Evolutionary conservation across 495 filamentous ascomycete species (phyloP).

Genomic region (Lineolata rhizophorae): DNA sequence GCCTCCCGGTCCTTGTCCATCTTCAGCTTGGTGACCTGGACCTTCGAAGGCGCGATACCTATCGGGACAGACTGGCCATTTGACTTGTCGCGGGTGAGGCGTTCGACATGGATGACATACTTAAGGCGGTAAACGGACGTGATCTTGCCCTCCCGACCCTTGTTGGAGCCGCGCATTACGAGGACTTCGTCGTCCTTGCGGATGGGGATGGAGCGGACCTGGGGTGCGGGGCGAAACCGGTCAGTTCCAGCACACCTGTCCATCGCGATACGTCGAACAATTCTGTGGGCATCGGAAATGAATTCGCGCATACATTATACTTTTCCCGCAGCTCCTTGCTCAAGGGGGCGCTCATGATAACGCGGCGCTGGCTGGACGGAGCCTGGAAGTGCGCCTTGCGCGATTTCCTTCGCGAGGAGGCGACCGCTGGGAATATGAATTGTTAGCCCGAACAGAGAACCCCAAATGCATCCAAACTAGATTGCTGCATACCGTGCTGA

Average conservation of each 20-base stretch:
- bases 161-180: slow-evolving; percentile 71
- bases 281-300: background rate
- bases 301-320: slow-evolving; percentile 48
- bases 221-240: too few relatives aligned
- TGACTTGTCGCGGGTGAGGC: slow-evolving; percentile 79
- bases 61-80: slow-evolving; percentile 79
- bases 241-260: too few relatives aligned
- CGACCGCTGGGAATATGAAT: slow-evolving; percentile 27
- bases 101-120: slow-evolving; percentile 81
- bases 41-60: slow-evolving; percentile 77
- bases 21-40: slow-evolving; percentile 94
- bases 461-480: background rate
- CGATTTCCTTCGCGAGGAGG: slow-evolving; percentile 86
- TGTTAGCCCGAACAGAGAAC: too few relatives aligned
- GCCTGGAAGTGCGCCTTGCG: slow-evolving; percentile 93
- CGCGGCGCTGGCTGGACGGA: slow-evolving; percentile 72
- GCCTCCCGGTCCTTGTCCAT: slow-evolving; percentile 93
- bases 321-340: slow-evolving; percentile 92
- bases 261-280: too few relatives aligned
- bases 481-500: background rate
- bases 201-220: slow-evolving; percentile 93
- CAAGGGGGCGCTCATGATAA: slow-evolving; percentile 84
- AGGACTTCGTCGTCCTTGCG: slow-evolving; percentile 93
- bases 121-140: slow-evolving; percentile 94
- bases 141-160: slow-evolving; percentile 91